Evolutionary conservation across 2,329 filamentous ascomycete species (phyloP), one percentile per base, ranked within the genome.

Genomic region (Westerdykella sp.): DNA sequence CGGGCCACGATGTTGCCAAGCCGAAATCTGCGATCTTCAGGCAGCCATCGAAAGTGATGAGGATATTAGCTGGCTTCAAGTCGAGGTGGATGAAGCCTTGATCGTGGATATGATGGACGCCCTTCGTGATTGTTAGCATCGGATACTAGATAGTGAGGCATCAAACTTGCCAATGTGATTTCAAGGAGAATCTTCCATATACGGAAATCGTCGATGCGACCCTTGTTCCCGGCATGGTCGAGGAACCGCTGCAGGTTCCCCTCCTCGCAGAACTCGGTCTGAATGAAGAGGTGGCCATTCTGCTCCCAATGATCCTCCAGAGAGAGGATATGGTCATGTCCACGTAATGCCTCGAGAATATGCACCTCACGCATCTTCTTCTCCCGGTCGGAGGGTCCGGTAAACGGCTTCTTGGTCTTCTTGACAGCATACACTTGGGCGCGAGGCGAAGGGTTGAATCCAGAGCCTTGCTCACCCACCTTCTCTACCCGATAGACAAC

Each of bases 111-210:
- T 91, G 85, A 66, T 88, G 84, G 49, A 98, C 68, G 31, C 93
- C 93, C 86, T 95, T 4, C 50, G 43, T 42, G 34, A 46, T n/a
- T 38, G 49, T 70, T 54, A 63, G 58, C 42, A 39, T 11, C 42
- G 31, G 39, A 16, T 14, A n/a, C 12, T 28, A 38, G 34, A 39
- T 13, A 25, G 5, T 32, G 16, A 34, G 14, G 16, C 11, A 5
- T 6, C 15, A 47, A 37, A 74, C 84, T 70, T 79, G 93, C 88
- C 74, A 85, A 73, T 57, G 83, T 79, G 46, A 95, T 69, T 66
- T 98, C 93, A 34, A 95, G 78, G 56, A 97, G 73, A 45, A 97
- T 91, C 72, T 98, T 98, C 88, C 93, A 98, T 66, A 97, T 96
- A 48, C 93, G 81, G 70, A 98, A 98, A 65, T 97, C 93, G 67